phyloP scores from a whole-genome alignment of 306 rosid species.

The Prunus persica region Prunus_persica_NCBIv2 NC_034016.1:15529001-15529500 shows the following conservation, averaged over 20 bases:
- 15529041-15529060: not conserved
- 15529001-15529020: not conserved
- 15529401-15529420: slow-evolving; percentile 89
- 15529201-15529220: not conserved
- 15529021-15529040: not conserved
- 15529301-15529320: slow-evolving; percentile 99
- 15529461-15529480: slow-evolving; percentile 66
- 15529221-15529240: slow-evolving; percentile 99
- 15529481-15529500: slow-evolving; percentile 76
- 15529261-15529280: slow-evolving; percentile 97
- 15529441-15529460: slow-evolving; percentile 93
- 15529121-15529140: not conserved
- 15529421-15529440: slow-evolving; percentile 98
- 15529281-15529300: slow-evolving; percentile 97
- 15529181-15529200: not conserved
- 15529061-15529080: not conserved
- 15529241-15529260: slow-evolving; percentile 97
- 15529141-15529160: too few species aligned
- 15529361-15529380: not conserved
- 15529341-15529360: not conserved
- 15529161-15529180: not conserved
- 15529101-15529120: not conserved
- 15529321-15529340: slow-evolving; percentile 36
- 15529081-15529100: not conserved
- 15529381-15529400: slow-evolving; percentile 6